phyloP scores from a whole-genome alignment of 1,284 basidiomycete species.

The Melampsora americana region DNA sequence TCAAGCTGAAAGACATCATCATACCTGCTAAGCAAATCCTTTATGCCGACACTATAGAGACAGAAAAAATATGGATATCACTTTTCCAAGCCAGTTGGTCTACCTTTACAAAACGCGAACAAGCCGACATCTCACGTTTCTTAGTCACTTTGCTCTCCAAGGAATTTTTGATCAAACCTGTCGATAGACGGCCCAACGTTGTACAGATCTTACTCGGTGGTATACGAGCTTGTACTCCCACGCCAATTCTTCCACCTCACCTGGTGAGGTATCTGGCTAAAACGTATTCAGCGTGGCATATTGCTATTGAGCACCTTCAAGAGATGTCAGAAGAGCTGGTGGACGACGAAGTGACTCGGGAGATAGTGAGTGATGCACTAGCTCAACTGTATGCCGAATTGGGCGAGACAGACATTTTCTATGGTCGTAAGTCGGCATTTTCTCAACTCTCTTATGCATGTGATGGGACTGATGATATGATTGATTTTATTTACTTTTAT shows the following conservation, averaged over 20 bases:
- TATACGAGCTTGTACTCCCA: constrained; percentile 76
- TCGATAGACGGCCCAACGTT: constrained; percentile 87
- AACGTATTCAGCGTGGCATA: constrained; percentile 93
- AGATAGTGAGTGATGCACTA: constrained; percentile 83
- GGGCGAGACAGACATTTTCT: constrained; percentile 94
- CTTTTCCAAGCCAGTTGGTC: constrained; percentile 87
- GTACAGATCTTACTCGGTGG: constrained; percentile 86
- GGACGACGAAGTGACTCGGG: constrained; percentile 69
- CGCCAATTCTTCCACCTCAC: constrained; percentile 85
- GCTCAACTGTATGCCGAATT: constrained; percentile 94
- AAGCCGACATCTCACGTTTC: constrained; percentile 81
- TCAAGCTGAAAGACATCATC: constrained; percentile 63
- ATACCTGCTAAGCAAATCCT: constrained; percentile 77
- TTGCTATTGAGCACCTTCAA: constrained; percentile 72
- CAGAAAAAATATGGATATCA: constrained; percentile 84
- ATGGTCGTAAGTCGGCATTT: constrained; percentile 61
- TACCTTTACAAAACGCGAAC: constrained; percentile 78
- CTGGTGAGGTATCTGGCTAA: constrained; percentile 95
- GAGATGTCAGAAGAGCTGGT: constrained; percentile 61
- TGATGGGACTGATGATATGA: too few species aligned
- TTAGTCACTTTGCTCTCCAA: constrained; percentile 87
- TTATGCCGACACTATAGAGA: constrained; percentile 72
- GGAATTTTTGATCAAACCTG: constrained; percentile 87
- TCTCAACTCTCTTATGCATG: too few species aligned
- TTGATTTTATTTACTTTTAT: too few species aligned